phyloP scores from a whole-genome alignment of 371 early-diverging fungal genomes.

The Mortierella sp. region DNA sequence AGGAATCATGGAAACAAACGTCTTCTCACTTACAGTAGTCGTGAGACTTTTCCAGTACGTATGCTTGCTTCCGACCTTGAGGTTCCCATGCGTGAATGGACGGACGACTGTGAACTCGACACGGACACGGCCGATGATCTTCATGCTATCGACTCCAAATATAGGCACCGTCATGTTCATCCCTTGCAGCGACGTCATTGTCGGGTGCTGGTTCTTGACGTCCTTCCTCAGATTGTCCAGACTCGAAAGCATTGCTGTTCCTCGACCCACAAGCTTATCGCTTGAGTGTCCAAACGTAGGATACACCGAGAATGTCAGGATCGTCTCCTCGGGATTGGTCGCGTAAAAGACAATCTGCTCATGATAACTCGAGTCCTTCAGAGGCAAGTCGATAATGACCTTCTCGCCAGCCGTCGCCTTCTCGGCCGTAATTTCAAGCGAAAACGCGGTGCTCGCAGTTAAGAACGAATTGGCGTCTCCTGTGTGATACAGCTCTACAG shows the following conservation, averaged over 20 bases:
- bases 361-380: slow-evolving; percentile 56
- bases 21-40: slow-evolving; percentile 59
- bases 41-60: slow-evolving; percentile 75
- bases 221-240: slow-evolving; percentile 51
- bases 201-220: slow-evolving; percentile 29
- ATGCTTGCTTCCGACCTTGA: slow-evolving; percentile 66
- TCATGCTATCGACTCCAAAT: slow-evolving; percentile 63
- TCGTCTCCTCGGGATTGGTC: slow-evolving; percentile 63
- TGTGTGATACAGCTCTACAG: slow-evolving; percentile 56
- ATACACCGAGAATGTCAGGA: slow-evolving; percentile 72
- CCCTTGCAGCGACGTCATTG: slow-evolving; percentile 47
- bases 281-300: slow-evolving; percentile 67
- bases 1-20: too few species aligned
- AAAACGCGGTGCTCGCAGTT: slow-evolving; percentile 61
- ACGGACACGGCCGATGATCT: slow-evolving; percentile 69
- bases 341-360: slow-evolving; percentile 75
- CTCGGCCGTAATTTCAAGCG: slow-evolving; percentile 69
- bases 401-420: slow-evolving; percentile 70
- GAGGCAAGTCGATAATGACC: slow-evolving; percentile 71
- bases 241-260: slow-evolving; percentile 65
- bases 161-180: slow-evolving; percentile 68
- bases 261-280: slow-evolving; percentile 67
- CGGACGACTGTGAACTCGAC: slow-evolving; percentile 76
- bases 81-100: slow-evolving; percentile 72
- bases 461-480: slow-evolving; percentile 45